Conservation (phyloP, 768 basidiomycete species). For the Lactarius quietus region DNA sequence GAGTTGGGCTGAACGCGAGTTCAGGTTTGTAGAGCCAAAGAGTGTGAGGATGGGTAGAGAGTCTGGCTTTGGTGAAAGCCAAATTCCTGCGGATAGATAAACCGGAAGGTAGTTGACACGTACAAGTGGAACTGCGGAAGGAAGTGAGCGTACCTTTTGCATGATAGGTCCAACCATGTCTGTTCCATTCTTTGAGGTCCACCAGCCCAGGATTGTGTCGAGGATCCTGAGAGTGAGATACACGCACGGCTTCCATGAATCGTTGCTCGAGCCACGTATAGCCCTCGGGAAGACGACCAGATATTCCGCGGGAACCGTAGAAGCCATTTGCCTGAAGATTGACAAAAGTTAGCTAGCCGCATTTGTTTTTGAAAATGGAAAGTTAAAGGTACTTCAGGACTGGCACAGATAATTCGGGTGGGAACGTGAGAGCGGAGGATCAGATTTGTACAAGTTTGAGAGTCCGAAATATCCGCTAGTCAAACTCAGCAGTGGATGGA, state of each 20-base stretch:
- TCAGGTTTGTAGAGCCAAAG: slow-evolving; percentile 93
- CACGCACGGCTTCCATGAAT: slow-evolving; percentile 66
- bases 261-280: slow-evolving; percentile 85
- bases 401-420: slow-evolving; percentile 77
- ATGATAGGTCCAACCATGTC: slow-evolving; percentile 94
- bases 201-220: slow-evolving; percentile 45
- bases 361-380: slow-evolving; percentile 10
- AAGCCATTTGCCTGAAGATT: slow-evolving; percentile 87
- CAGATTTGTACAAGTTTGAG: slow-evolving; percentile 69
- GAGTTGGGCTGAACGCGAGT: slow-evolving; percentile 84
- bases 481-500: slow-evolving; percentile 60
- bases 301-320: slow-evolving; percentile 83
- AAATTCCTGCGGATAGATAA: slow-evolving; percentile 57
- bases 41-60: slow-evolving; percentile 67
- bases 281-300: slow-evolving; percentile 91
- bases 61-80: slow-evolving; percentile 62
- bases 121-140: background rate
- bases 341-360: slow-evolving; percentile 5
- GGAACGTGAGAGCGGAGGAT: slow-evolving; percentile 56
- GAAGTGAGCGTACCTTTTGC: slow-evolving; percentile 71
- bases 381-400: slow-evolving; percentile 63
- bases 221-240: slow-evolving; percentile 36
- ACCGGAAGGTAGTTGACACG: background rate
- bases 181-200: slow-evolving; percentile 82
- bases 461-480: slow-evolving; percentile 97